Percentiles rank a stretch among this genome's conserved stretches.
Evolutionary conservation across 306 rosid genomes (phyloP).

Genomic region (Neltuma alba): DNA sequence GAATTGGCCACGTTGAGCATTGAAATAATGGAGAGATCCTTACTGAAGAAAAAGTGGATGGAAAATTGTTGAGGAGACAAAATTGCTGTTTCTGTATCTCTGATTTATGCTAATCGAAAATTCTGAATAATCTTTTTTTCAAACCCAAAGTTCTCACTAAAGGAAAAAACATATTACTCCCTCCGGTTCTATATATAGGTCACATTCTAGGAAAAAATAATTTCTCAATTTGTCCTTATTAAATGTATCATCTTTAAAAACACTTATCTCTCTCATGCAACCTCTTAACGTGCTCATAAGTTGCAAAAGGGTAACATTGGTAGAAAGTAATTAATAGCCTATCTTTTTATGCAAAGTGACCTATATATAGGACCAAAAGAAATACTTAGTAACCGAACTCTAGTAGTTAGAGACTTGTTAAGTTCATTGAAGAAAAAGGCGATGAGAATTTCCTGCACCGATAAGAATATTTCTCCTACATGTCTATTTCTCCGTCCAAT

Average conservation of each 20-base stretch:
- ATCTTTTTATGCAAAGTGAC: neutral
- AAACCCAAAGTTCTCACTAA: neutral
- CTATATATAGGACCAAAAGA: neutral
- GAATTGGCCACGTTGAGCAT: neutral
- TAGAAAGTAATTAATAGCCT: neutral
- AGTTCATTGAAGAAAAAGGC: constrained; percentile 1
- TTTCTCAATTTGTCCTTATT: neutral
- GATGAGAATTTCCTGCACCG: neutral
- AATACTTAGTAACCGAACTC: constrained; percentile 18
- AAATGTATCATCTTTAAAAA: neutral
- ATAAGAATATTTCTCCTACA: neutral
- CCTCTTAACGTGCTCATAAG: neutral
- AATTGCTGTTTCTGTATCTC: neutral
- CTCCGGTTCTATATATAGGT: neutral
- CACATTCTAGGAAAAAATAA: no score
- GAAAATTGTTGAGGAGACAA: neutral
- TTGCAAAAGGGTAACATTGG: neutral
- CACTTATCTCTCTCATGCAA: neutral
- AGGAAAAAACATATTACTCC: neutral
- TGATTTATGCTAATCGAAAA: constrained; percentile 23
- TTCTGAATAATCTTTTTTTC: constrained; percentile 19
- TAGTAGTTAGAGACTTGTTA: neutral
- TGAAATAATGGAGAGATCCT: constrained; percentile 26
- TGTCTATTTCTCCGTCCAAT: neutral
- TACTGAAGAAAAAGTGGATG: constrained; percentile 16